Percentiles rank a stretch among this genome's conserved stretches.
These are phyloP conservation scores for Colletotrichum orbiculare DNA, from an alignment of 2,329 filamentous ascomycete species.

Conservation along the genomic window DNA sequence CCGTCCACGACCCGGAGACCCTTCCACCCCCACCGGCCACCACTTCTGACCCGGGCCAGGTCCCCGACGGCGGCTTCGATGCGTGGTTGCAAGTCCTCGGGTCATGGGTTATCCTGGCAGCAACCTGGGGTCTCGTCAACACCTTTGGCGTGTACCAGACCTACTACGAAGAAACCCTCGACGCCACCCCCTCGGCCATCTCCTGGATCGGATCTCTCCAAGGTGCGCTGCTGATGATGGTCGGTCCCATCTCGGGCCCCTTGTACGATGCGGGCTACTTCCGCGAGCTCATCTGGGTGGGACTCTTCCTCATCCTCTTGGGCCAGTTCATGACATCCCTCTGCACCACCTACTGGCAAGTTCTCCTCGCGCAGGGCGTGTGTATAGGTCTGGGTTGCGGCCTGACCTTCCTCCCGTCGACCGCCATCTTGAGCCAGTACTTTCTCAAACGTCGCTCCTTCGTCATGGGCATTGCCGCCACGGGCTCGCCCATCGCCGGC, in stretches of 20 bases:
- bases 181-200: constrained; percentile 51
- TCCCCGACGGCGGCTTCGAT: constrained; percentile 41
- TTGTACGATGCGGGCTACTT: constrained; percentile 57
- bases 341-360: constrained; percentile 55
- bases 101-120: constrained; percentile 37
- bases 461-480: constrained; percentile 46
- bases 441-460: constrained; percentile 49
- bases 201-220: constrained; percentile 59
- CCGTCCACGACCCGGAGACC: constrained; percentile 13
- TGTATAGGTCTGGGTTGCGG: constrained; percentile 52
- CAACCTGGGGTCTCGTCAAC: constrained; percentile 50
- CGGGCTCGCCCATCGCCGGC: constrained; percentile 52
- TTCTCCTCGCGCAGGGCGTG: constrained; percentile 52
- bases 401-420: constrained; percentile 48
- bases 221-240: constrained; percentile 52
- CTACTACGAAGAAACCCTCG: constrained; percentile 53
- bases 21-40: constrained; percentile 1
- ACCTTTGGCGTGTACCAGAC: constrained; percentile 59
- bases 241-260: constrained; percentile 53
- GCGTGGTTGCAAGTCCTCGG: constrained; percentile 44
- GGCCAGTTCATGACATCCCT: constrained; percentile 60
- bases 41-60: constrained; percentile 19
- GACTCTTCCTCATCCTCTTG: constrained; percentile 49
- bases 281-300: constrained; percentile 48
- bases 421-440: constrained; percentile 53